Base-by-base conservation (phyloP, 2,329 filamentous ascomycete species). In the Stromatinia cepivora region DNA sequence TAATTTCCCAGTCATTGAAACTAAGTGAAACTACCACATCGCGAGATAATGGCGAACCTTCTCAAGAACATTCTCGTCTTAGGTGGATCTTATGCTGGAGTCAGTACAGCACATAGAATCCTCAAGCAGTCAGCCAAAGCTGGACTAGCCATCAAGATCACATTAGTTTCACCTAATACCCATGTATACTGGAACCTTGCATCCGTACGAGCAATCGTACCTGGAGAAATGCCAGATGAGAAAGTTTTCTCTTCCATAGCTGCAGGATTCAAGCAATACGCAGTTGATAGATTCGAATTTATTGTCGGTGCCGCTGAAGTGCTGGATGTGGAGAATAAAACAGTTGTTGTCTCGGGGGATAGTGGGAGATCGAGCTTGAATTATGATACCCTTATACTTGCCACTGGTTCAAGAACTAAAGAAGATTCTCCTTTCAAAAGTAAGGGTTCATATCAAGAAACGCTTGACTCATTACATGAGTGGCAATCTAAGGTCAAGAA, bases 371-470 rank as follows among this genome's bases (percentile, higher is more conserved):
- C 70, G 9, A 73, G 74, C 25, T 77, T 78, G 15, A 70, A 72
- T 13, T 88, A 88, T 74, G 81, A 87, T 72, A 81, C 81, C 34
- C 79, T 88, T 39, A 75, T 88, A 70, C 77, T 88, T 57, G 85
- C 85, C 17, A 88, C 86, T 3, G 86, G 86, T 9, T 77, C 83
- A 8, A 78, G 79, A 36, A 79, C 81, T 34, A 78, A 75, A 28
- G 81, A 80, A 13, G 77, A 76, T 70, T 80, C 84, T 77, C 84
- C 86, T 3, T 73, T 84, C 79, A 88, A 87, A 77, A 76, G 75
- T 20, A 71, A 84, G 9, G 81, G 77, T 4, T 80, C 81, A 1
- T 81, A 81, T 0, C 78, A 81, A 63, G 70, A 70, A 36, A 74
- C 72, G 4, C 72, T 70, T 28, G 62, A 65, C 11, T 69, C 54